Percentiles rank a stretch among this genome's conserved stretches.
Conservation (phyloP, 192 early-diverging fungal species). For the Pilobolus umbonatus region DNA sequence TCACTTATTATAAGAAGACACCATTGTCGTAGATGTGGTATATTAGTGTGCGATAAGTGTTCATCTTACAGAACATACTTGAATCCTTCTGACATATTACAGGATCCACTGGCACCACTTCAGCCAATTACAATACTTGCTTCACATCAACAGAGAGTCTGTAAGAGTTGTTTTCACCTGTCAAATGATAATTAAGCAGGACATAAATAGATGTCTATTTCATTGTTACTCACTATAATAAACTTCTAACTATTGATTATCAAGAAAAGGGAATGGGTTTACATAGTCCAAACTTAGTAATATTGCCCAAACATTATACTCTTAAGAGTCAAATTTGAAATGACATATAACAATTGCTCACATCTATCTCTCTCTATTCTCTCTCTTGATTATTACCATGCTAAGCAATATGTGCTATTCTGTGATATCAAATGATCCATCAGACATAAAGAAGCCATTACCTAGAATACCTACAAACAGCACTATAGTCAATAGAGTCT, state of each 20-base stretch:
- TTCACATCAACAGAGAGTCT: slow-evolving; percentile 47
- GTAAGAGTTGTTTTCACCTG: slow-evolving; percentile 39
- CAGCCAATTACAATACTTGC: background rate
- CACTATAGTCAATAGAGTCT: no score
- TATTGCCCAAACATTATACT: no score
- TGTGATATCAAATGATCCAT: no score
- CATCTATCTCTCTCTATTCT: no score
- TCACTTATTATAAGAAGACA: slow-evolving; percentile 75
- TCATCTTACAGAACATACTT: slow-evolving; percentile 53
- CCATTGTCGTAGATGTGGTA: slow-evolving; percentile 90
- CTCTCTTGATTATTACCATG: no score
- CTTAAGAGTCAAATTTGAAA: no score
- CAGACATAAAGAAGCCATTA: no score
- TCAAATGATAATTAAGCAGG: no score
- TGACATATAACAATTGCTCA: no score
- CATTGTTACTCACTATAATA: background rate
- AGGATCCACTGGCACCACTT: slow-evolving; percentile 29
- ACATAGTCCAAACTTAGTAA: slow-evolving; percentile 14
- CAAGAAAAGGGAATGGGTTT: slow-evolving; percentile 4
- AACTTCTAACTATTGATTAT: no score
- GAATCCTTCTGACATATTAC: slow-evolving; percentile 37
- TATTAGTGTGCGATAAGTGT: slow-evolving; percentile 79
- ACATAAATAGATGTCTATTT: background rate
- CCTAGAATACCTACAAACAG: no score
- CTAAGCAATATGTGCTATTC: no score